A percentile compares a stretch with the other conserved stretches of the same genome.
Conservation (phyloP, 176 grass and related monocot species). For the Oryza meridionalis region DNA sequence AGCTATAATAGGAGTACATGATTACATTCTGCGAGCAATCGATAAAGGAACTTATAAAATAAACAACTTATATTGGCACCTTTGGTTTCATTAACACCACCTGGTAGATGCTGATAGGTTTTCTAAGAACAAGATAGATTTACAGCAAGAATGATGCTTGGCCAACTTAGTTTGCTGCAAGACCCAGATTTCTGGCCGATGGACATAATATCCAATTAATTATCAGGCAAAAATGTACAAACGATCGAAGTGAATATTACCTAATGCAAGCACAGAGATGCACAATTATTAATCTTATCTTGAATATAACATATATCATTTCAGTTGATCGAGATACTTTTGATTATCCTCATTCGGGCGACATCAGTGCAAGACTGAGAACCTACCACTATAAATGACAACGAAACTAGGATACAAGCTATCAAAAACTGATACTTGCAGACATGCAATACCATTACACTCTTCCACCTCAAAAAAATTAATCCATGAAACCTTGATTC, state of each 20-base stretch:
- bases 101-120: too few species aligned
- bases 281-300: constrained; percentile 1
- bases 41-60: not conserved
- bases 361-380: not conserved
- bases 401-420: not conserved
- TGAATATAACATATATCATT: not conserved
- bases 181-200: too few species aligned
- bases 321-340: not conserved
- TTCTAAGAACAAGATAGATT: not conserved
- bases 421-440: constrained; percentile 1
- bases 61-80: not conserved
- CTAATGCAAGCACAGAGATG: not conserved
- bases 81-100: not conserved
- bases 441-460: not conserved
- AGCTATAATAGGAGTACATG: not conserved
- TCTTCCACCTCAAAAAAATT: not conserved
- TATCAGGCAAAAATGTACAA: not conserved
- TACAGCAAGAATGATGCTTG: not conserved
- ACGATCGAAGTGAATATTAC: not conserved
- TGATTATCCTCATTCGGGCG: not conserved
- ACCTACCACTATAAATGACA: not conserved
- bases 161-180: not conserved
- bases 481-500: not conserved
- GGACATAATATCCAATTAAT: not conserved
- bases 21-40: too few species aligned